These are phyloP conservation scores for Colletotrichum chrysophilum DNA, from an alignment of 2,329 filamentous ascomycete genomes.

Conservation along the genomic window DNA sequence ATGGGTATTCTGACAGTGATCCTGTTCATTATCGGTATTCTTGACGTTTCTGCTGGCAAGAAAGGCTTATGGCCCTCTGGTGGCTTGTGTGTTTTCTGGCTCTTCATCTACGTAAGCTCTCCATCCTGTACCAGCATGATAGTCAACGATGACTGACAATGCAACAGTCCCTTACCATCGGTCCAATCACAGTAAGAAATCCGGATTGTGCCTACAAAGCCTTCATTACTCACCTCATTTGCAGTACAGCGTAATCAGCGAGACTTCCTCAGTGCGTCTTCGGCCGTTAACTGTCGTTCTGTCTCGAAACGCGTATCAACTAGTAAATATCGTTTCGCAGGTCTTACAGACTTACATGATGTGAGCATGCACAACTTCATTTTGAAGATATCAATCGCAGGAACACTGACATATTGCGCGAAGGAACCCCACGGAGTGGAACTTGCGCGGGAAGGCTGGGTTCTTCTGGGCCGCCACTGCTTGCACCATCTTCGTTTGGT, in stretches of 20 bases:
- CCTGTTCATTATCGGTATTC: slow-evolving; percentile 45
- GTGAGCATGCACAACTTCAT: neutral
- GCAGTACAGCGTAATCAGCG: slow-evolving; percentile 46
- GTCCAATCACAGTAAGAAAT: slow-evolving; percentile 47
- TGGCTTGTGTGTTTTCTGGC: slow-evolving; percentile 46
- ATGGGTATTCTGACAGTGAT: slow-evolving; percentile 43
- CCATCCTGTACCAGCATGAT: rapidly evolving
- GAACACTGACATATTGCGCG: neutral
- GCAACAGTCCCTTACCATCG: slow-evolving; percentile 40
- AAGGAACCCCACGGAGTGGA: slow-evolving; percentile 38
- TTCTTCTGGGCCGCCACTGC: slow-evolving; percentile 50
- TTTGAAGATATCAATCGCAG: neutral
- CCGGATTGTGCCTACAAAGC: neutral
- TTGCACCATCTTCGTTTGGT: slow-evolving; percentile 50
- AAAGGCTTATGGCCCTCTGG: slow-evolving; percentile 43
- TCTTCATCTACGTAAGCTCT: slow-evolving; percentile 36
- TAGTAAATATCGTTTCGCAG: slow-evolving; percentile 43
- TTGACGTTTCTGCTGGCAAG: slow-evolving; percentile 43
- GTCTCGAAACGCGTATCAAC: slow-evolving; percentile 44
- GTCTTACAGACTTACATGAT: slow-evolving; percentile 39
- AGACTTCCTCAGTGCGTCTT: slow-evolving; percentile 49
- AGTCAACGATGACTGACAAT: neutral
- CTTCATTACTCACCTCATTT: neutral
- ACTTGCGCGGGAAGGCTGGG: slow-evolving; percentile 44
- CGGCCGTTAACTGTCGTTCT: slow-evolving; percentile 50